phyloP scores from a whole-genome alignment of 331 rosid genomes.

The Saraca asoca region DNA sequence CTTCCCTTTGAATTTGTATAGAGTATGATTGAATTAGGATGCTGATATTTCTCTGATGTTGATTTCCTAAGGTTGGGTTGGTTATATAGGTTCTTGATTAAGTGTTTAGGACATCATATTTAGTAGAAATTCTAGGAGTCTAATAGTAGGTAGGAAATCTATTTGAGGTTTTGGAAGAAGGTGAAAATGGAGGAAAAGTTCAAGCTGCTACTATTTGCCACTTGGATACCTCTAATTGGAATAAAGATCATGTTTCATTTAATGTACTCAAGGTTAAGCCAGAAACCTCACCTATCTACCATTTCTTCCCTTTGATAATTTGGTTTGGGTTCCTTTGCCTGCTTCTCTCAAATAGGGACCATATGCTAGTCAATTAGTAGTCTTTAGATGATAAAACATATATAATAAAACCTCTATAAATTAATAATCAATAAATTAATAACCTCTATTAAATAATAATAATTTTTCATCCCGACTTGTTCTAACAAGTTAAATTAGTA shows the following conservation, averaged over 20 bases:
- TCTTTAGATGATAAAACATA: no score
- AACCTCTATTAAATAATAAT: no score
- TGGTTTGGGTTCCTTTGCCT: conserved; percentile 56
- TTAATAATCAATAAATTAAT: no score
- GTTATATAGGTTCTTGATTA: not conserved
- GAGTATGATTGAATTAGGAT: conserved; percentile 2
- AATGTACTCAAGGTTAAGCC: conserved; percentile 56
- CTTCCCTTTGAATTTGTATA: conserved; percentile 4
- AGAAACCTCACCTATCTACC: conserved; percentile 76
- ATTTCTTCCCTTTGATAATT: conserved; percentile 74
- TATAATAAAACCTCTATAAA: no score
- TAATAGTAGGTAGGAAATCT: not conserved
- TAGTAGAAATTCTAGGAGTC: not conserved
- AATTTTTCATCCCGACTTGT: not conserved
- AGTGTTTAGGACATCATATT: not conserved
- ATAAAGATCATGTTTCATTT: conserved; percentile 63
- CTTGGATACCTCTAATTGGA: conserved; percentile 86
- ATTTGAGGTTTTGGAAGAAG: conserved; percentile 37
- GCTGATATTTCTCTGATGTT: not conserved
- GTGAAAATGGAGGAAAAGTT: conserved; percentile 20
- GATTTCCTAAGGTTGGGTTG: not conserved
- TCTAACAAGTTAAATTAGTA: no score
- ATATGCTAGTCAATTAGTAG: not conserved
- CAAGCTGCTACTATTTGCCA: conserved; percentile 76
- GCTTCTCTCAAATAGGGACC: conserved; percentile 10